Percentiles rank a stretch among this genome's conserved stretches.
Evolutionary conservation across 108 stramenopile genomes (phyloP).

Genomic region (Nitzschia sp.): DNA sequence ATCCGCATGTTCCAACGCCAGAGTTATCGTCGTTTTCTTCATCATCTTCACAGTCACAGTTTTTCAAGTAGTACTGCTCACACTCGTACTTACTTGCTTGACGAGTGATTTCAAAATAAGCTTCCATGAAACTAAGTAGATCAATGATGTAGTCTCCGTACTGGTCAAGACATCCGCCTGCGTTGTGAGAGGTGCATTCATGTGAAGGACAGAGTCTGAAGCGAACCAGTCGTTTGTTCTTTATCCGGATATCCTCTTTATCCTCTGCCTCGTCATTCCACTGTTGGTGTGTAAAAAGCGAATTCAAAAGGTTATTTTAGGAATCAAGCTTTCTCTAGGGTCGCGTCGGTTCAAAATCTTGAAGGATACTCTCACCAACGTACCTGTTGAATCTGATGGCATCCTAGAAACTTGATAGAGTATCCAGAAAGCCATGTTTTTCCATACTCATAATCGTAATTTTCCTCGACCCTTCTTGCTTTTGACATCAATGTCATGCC

Average conservation of each 20-base stretch:
- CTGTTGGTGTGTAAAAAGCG: not conserved
- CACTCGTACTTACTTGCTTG: constrained; percentile 57
- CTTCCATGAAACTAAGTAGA: constrained; percentile 71
- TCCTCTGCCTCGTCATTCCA: constrained; percentile 74
- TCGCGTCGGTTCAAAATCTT: too few species aligned
- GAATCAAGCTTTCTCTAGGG: too few species aligned
- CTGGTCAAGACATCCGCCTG: constrained; percentile 59
- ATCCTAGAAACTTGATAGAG: constrained; percentile 83
- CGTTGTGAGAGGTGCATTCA: constrained; percentile 49
- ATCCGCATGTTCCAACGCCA: constrained; percentile 48
- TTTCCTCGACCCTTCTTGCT: constrained; percentile 56
- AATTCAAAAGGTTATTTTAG: not conserved
- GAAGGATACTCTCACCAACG: not conserved
- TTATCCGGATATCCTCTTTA: constrained; percentile 61
- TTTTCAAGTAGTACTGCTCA: constrained; percentile 36
- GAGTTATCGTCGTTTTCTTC: constrained; percentile 31
- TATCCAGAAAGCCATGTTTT: constrained; percentile 63
- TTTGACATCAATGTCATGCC: constrained; percentile 51
- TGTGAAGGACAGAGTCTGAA: constrained; percentile 80
- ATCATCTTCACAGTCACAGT: constrained; percentile 47
- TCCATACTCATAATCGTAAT: constrained; percentile 5
- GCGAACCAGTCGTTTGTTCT: constrained; percentile 69
- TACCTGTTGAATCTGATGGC: constrained; percentile 66
- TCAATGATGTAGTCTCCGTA: constrained; percentile 87
- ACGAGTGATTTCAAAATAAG: constrained; percentile 51